These are phyloP conservation scores for Trypanosoma platydactyli DNA, from an alignment of 208 protist genomes.

Conservation along the genomic window DNA sequence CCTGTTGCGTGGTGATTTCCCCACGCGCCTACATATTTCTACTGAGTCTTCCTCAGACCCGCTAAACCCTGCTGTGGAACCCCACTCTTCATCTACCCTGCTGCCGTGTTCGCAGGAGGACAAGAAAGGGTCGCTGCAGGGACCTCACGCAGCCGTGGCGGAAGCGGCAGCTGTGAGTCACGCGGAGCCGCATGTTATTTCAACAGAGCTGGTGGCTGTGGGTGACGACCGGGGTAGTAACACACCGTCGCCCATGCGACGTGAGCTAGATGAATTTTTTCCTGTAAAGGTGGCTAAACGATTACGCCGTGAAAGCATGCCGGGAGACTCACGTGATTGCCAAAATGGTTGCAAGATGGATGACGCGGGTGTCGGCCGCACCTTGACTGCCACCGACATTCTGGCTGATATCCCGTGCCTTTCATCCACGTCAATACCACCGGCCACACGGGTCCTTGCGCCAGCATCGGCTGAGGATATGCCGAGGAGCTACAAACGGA, in stretches of 20 bases:
- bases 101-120: background rate
- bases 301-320: background rate
- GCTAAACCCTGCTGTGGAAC: no score
- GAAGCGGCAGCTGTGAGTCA: background rate
- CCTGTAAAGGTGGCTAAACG: slow-evolving; percentile 17
- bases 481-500: slow-evolving; percentile 22
- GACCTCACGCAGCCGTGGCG: no score
- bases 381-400: slow-evolving; percentile 31
- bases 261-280: slow-evolving; percentile 44
- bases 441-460: background rate
- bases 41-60: background rate
- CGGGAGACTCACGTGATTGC: background rate
- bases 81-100: no score
- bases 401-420: slow-evolving; percentile 29
- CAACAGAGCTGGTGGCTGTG: no score
- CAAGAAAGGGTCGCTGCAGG: no score
- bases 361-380: background rate
- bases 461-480: background rate
- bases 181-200: background rate
- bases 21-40: background rate
- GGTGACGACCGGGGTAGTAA: background rate
- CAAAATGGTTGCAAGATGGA: background rate
- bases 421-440: background rate
- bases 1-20: slow-evolving; percentile 17
- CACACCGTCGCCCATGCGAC: slow-evolving; percentile 35